Evolutionary conservation across 345 rosid genomes (phyloP).

Genomic region (Rhodamnia argentea): DNA sequence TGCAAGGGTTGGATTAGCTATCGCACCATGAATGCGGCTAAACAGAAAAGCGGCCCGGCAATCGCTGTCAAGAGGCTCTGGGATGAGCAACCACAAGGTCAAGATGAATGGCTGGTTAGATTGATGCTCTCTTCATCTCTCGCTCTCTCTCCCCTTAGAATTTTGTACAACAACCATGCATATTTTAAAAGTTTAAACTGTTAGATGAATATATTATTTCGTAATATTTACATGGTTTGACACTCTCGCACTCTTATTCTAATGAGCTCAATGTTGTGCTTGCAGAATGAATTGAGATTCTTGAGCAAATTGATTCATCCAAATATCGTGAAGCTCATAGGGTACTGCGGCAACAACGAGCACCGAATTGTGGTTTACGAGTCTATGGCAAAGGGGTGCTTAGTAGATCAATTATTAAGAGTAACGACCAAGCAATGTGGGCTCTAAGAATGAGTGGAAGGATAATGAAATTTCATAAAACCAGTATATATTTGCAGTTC

Average conservation of each 20-base stretch:
- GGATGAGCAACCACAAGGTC: slow-evolving; percentile 25
- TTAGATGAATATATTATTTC: background rate
- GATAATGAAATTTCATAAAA: background rate
- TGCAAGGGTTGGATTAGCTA: slow-evolving; percentile 31
- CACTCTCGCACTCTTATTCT: background rate
- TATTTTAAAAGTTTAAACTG: background rate
- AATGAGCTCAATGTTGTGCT: background rate
- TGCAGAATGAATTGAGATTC: slow-evolving; percentile 20
- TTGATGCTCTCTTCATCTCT: background rate
- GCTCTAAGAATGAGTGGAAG: background rate
- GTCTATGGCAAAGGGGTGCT: slow-evolving; percentile 26
- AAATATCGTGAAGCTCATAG: slow-evolving; percentile 34
- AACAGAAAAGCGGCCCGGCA: slow-evolving; percentile 4
- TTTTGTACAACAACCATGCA: background rate
- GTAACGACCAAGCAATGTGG: slow-evolving; percentile 7
- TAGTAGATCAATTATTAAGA: slow-evolving; percentile 26
- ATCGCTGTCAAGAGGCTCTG: slow-evolving; percentile 39
- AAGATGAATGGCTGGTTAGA: slow-evolving; percentile 36
- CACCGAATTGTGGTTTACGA: slow-evolving; percentile 39
- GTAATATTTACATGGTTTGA: background rate
- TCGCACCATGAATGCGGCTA: slow-evolving; percentile 7
- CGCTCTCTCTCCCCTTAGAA: background rate
- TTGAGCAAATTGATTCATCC: slow-evolving; percentile 34
- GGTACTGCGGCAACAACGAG: slow-evolving; percentile 23
- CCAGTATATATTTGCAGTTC: background rate